Evolutionary conservation across 2,329 filamentous ascomycete genomes (phyloP), one percentile per base, ranked within the genome.

Genomic region (Penicillium verrucosum): DNA sequence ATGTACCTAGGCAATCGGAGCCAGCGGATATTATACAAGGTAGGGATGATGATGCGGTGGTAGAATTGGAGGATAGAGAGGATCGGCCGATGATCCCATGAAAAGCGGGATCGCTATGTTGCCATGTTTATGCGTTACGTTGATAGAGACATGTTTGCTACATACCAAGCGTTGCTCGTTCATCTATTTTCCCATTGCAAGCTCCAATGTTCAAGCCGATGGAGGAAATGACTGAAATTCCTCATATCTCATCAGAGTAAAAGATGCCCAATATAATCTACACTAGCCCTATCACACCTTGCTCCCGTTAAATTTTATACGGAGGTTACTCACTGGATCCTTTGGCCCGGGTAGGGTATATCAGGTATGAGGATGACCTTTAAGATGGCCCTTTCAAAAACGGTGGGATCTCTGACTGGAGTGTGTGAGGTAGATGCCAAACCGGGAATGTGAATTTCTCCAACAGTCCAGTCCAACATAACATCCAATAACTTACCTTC

Each of bases 21-120:
- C 50, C 63, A 14, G 54, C 58, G 7, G 70, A 71, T 48, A 82
- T 83, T 47, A 68, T 82, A 70, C 81, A 84, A 57, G 76, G 81
- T 11, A 77, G 81, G 63, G 79, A 81, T 42, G 64, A 76, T 7
- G 83, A 80, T 62, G 77, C 73, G 58, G 77, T 59, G 54, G 72
- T 80, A 37, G 78, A 80, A 57, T 65, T 81, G 57, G 76, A 78
- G 54, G 72, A 75, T n/a, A 66, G 71, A 60, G 66, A 68, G 29
- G 60, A 60, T 25, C 60, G 60, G 16, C 52, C 46, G 5, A 56
- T 56, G 54, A 56, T 56, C 4, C 18, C 7, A 46, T 52, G n/a
- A 56, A 42, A 40, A 36, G 30, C 8, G 14, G 37, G n/a, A 29
- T 42, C 18, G 5, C 30, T 38, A 34, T 25, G 44, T 46, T 46